Evolutionary conservation across 148 eudicot genomes (phyloP).

Genomic region (Salicornia ramosissima): DNA sequence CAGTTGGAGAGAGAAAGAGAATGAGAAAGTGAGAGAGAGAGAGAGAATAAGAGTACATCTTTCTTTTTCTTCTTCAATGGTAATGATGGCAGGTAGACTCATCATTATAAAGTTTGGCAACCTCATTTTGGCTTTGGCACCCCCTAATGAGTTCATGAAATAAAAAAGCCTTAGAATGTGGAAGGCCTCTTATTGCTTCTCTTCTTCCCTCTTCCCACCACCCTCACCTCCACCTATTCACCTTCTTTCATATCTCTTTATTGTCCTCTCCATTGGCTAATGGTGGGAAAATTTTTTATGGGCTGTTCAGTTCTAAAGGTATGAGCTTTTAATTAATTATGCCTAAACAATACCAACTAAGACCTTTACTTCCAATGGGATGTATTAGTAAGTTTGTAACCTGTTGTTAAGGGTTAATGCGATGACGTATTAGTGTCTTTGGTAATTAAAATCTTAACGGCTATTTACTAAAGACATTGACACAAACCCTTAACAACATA

Average conservation of each 20-base stretch:
- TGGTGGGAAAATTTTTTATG: no score
- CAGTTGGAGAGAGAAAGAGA: constrained; percentile 9
- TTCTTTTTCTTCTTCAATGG: constrained; percentile 37
- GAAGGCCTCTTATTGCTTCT: constrained; percentile 17
- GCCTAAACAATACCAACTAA: no score
- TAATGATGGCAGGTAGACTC: constrained; percentile 53
- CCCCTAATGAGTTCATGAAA: constrained; percentile 20
- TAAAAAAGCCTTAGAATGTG: constrained; percentile 31
- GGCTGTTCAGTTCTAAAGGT: no score
- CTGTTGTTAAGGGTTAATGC: no score
- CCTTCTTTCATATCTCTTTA: not conserved
- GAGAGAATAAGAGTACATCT: constrained; percentile 18
- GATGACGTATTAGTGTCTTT: no score
- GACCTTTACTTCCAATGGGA: no score
- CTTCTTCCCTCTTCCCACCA: constrained; percentile 11
- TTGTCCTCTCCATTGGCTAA: not conserved
- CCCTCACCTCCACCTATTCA: not conserved
- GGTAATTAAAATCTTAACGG: no score
- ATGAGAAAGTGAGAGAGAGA: constrained; percentile 21
- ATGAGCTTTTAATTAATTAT: no score
- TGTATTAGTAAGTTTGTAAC: no score
- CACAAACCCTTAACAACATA: no score
- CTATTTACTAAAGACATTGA: no score
- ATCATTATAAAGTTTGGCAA: constrained; percentile 50
- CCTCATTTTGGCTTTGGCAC: constrained; percentile 27